phyloP scores from a whole-genome alignment of 768 basidiomycete genomes.

The Podaxis mareebaensis region DNA sequence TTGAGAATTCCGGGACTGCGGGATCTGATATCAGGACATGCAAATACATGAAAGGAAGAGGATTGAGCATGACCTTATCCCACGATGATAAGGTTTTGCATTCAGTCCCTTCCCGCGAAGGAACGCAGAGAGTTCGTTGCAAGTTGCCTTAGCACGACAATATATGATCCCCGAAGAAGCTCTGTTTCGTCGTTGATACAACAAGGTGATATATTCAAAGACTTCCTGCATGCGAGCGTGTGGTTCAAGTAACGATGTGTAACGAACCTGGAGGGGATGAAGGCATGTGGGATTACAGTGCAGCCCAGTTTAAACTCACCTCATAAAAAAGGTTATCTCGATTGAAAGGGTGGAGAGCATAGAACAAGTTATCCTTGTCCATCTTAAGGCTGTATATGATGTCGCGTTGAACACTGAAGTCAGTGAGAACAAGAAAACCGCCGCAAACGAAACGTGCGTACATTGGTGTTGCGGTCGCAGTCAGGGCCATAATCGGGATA shows the following conservation, averaged over 20 bases:
- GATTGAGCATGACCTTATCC: slow-evolving; percentile 47
- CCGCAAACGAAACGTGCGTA: slow-evolving; percentile 30
- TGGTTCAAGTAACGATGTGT: slow-evolving; percentile 53
- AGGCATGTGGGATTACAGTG: neutral
- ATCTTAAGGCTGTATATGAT: slow-evolving; percentile 70
- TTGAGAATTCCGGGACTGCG: slow-evolving; percentile 52
- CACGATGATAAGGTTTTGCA: slow-evolving; percentile 75
- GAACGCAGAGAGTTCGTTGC: slow-evolving; percentile 65
- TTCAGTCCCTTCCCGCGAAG: slow-evolving; percentile 68
- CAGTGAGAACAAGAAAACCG: neutral
- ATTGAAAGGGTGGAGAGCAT: slow-evolving; percentile 80
- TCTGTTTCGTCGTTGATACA: slow-evolving; percentile 59
- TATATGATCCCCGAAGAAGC: slow-evolving; percentile 77
- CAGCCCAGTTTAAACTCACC: slow-evolving; percentile 35
- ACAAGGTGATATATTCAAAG: slow-evolving; percentile 59
- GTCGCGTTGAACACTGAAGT: slow-evolving; percentile 67
- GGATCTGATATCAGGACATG: neutral
- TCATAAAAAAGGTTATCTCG: slow-evolving; percentile 81
- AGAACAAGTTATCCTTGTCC: slow-evolving; percentile 52
- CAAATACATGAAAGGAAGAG: neutral
- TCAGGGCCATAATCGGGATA: slow-evolving; percentile 86
- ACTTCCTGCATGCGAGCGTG: slow-evolving; percentile 64
- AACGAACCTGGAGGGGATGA: slow-evolving; percentile 51
- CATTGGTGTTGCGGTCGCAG: slow-evolving; percentile 78
- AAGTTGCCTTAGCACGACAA: slow-evolving; percentile 66